These are phyloP conservation scores for Yamadazyma scolyti DNA, from an alignment of 805 yeast genomes.

Conservation along the genomic window DNA sequence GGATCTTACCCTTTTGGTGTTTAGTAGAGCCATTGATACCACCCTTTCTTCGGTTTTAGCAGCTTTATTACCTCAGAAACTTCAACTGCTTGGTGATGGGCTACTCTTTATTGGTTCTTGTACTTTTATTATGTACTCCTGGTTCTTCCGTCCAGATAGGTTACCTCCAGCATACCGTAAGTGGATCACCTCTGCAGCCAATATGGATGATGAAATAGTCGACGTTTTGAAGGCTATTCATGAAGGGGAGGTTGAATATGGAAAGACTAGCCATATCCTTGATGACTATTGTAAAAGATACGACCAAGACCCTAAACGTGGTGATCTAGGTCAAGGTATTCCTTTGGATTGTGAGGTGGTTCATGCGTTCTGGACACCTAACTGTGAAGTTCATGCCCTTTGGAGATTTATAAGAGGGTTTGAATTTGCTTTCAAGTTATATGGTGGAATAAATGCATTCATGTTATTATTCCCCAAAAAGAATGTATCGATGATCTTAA, in stretches of 20 bases:
- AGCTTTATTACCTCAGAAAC: conserved; percentile 17
- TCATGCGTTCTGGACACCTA: conserved; percentile 35
- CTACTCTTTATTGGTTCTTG: conserved; percentile 25
- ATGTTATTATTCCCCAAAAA: conserved; percentile 22
- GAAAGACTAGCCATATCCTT: conserved; percentile 29
- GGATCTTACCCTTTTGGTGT: conserved; percentile 33
- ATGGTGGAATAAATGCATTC: conserved; percentile 38
- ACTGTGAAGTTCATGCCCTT: conserved; percentile 45
- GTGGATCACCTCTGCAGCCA: conserved; percentile 50
- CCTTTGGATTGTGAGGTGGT: conserved; percentile 40
- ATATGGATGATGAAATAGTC: conserved; percentile 40
- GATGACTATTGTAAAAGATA: conserved; percentile 26
- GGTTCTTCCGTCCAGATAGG: conserved; percentile 36
- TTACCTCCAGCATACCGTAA: conserved; percentile 42
- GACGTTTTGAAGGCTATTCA: conserved; percentile 28
- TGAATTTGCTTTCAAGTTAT: conserved; percentile 34
- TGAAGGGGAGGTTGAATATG: conserved; percentile 30
- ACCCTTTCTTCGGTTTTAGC: conserved; percentile 20
- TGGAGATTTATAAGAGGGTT: conserved; percentile 44
- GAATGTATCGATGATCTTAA: conserved; percentile 9
- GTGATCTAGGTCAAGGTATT: conserved; percentile 15
- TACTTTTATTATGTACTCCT: conserved; percentile 32
- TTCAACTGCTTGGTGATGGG: conserved; percentile 20
- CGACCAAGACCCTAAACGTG: conserved; percentile 30
- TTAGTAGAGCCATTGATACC: conserved; percentile 35